Percentiles rank a stretch among this genome's conserved stretches.
phyloP scores from a whole-genome alignment of 2,329 filamentous ascomycete genomes.

The Aschersonia sp. region DNA sequence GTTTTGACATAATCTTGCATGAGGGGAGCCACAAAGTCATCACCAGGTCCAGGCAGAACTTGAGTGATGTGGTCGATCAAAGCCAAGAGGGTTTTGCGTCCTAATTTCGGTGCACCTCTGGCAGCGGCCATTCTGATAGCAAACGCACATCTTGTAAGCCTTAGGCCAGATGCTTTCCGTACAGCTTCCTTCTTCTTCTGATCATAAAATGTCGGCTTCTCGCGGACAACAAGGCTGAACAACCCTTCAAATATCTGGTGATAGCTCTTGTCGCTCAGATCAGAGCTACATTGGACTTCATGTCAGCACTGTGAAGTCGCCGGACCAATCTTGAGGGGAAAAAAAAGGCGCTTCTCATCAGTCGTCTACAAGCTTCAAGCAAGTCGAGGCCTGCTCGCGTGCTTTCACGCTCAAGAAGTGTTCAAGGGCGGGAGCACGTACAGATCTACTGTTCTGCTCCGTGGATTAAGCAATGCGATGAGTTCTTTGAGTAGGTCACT shows the following conservation, averaged over 20 bases:
- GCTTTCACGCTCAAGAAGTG: too few relatives aligned
- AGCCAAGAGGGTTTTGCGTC: constrained; percentile 62
- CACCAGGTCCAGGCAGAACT: constrained; percentile 46
- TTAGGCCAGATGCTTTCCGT: constrained; percentile 32
- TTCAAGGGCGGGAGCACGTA: constrained; percentile 10
- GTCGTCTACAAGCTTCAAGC: too few relatives aligned
- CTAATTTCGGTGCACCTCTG: constrained; percentile 52
- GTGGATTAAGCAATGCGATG: constrained; percentile 20
- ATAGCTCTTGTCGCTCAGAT: constrained; percentile 62
- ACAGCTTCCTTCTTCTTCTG: constrained; percentile 31
- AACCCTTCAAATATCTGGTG: constrained; percentile 70
- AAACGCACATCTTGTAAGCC: constrained; percentile 55
- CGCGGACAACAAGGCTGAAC: constrained; percentile 53
- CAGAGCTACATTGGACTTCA: constrained; percentile 11
- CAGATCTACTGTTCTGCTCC: constrained; percentile 21
- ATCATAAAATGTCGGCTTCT: constrained; percentile 51
- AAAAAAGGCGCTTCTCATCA: too few relatives aligned
- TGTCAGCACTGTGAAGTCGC: background rate
- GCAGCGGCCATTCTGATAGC: constrained; percentile 60
- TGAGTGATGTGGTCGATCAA: constrained; percentile 74
- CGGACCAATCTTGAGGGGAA: too few relatives aligned
- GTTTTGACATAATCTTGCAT: constrained; percentile 66
- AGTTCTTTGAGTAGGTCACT: constrained; percentile 15
- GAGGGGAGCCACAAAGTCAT: constrained; percentile 54
- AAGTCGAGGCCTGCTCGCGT: too few relatives aligned